These are phyloP conservation scores for Cucumis sativus DNA, from an alignment of 306 rosid genomes.

Conservation along the genomic window Cucumber_9930_V3 NC_026655.2:21287501-21288000, in stretches of 20 bases:
- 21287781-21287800: neutral
- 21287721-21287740: slow-evolving; percentile 4
- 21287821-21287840: neutral
- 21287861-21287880: neutral
- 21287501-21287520: too few species aligned
- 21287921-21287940: neutral
- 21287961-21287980: neutral
- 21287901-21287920: neutral
- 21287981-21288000: too few species aligned
- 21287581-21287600: neutral
- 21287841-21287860: neutral
- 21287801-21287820: neutral
- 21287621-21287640: slow-evolving; percentile 6
- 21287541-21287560: neutral
- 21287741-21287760: neutral
- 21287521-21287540: too few species aligned
- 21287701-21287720: slow-evolving; percentile 6
- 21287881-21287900: neutral
- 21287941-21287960: neutral
- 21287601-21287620: neutral
- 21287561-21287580: neutral
- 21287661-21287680: slow-evolving; percentile 11
- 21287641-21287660: slow-evolving; percentile 6
- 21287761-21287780: neutral
- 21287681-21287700: neutral